A percentile compares a stretch with the other conserved stretches of the same genome.
These are phyloP conservation scores for Blastomyces silverae DNA, from an alignment of 2,329 filamentous ascomycete species.

Conservation along the genomic window DNA sequence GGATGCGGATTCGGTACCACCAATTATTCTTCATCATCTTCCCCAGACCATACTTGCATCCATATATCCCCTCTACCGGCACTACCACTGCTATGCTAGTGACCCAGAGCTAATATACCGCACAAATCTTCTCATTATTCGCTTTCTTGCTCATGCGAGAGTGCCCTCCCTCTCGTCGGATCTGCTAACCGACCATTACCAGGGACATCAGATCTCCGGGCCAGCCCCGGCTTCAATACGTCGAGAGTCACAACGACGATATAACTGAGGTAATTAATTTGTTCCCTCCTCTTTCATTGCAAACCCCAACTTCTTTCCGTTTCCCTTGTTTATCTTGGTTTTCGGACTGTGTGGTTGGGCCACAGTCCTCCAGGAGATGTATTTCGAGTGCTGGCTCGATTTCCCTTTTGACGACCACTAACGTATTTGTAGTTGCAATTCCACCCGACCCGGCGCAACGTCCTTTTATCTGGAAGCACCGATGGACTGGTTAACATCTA, in stretches of 20 bases:
- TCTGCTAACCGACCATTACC: constrained; percentile 26
- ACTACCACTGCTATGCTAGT: background rate
- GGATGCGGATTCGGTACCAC: constrained; percentile 3
- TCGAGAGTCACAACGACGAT: constrained; percentile 51
- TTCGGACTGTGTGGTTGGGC: background rate
- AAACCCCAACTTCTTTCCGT: constrained; percentile 2
- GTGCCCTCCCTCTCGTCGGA: constrained; percentile 9
- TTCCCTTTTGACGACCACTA: constrained; percentile 3
- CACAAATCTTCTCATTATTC: background rate
- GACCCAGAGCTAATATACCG: background rate
- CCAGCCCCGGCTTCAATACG: constrained; percentile 35
- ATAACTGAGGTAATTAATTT: constrained; percentile 47
- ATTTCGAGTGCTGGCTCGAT: background rate
- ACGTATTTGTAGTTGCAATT: constrained; percentile 40
- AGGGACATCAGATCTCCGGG: constrained; percentile 42
- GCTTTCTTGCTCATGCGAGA: background rate
- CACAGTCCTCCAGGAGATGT: background rate
- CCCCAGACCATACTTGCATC: constrained; percentile 3
- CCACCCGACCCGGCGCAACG: constrained; percentile 46
- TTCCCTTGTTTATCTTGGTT: background rate
- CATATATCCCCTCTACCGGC: background rate
- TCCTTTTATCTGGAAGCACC: constrained; percentile 56
- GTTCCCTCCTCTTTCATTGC: constrained; percentile 5
- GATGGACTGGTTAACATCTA: constrained; percentile 59
- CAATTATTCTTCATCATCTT: constrained; percentile 2